Conservation (phyloP, 768 basidiomycete genomes). For the Boletus tylopilopsis region DNA sequence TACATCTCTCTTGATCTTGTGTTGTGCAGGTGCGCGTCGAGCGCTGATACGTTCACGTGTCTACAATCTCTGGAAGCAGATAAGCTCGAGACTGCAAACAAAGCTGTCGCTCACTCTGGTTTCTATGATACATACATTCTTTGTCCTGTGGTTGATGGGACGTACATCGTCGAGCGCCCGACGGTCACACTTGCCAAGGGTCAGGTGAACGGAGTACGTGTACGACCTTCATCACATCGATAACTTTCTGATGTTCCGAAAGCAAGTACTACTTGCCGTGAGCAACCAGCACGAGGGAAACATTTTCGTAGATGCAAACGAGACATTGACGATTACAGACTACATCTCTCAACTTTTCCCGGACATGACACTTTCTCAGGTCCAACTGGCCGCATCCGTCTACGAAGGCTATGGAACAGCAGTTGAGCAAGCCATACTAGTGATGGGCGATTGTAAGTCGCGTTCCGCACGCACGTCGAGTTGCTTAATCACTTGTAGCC, state of each 20-base stretch:
- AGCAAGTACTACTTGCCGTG: constrained; percentile 23
- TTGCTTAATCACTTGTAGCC: constrained; percentile 16
- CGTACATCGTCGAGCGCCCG: constrained; percentile 42
- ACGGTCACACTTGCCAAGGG: constrained; percentile 34
- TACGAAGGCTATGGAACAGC: constrained; percentile 33
- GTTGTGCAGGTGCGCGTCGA: constrained; percentile 30
- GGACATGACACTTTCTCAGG: constrained; percentile 25
- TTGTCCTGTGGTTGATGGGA: constrained; percentile 47
- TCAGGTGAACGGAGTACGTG: constrained; percentile 40
- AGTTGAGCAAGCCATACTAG: constrained; percentile 32
- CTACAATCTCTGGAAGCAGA: constrained; percentile 33
- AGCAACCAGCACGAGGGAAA: constrained; percentile 33
- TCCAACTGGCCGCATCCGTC: constrained; percentile 19
- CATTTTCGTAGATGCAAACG: constrained; percentile 23
- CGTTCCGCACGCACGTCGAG: background rate
- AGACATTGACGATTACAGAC: constrained; percentile 16
- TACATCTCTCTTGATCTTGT: too few relatives aligned
- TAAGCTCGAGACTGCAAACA: constrained; percentile 34
- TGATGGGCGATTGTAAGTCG: constrained; percentile 40
- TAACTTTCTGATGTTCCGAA: constrained; percentile 1
- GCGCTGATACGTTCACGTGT: constrained; percentile 36
- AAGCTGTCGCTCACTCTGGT: constrained; percentile 24
- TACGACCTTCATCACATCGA: background rate
- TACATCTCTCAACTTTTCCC: constrained; percentile 40
- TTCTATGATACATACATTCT: constrained; percentile 40